These are phyloP conservation scores for Tylopilus sp. DNA, from an alignment of 1,284 basidiomycete species.

Conservation along the genomic window DNA sequence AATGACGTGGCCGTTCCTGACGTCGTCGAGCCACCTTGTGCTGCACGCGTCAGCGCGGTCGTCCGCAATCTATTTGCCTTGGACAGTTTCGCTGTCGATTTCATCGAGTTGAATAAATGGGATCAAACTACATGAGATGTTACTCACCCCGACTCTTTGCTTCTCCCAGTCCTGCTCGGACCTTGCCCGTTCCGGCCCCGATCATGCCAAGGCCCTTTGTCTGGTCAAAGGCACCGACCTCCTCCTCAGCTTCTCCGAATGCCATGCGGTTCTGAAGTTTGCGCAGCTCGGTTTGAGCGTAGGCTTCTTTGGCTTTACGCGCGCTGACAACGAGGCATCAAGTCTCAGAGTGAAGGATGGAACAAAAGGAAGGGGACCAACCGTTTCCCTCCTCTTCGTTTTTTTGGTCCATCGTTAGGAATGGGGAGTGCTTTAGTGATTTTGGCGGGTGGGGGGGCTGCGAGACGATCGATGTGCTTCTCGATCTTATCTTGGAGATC, in stretches of 20 bases:
- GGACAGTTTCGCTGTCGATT: conserved; percentile 82
- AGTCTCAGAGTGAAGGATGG: background rate
- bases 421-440: conserved; percentile 94
- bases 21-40: conserved; percentile 55
- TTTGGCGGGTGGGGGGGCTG: conserved; percentile 93
- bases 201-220: conserved; percentile 98
- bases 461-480: conserved; percentile 86
- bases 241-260: conserved; percentile 95
- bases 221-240: conserved; percentile 95
- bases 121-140: background rate
- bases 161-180: conserved; percentile 83
- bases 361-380: conserved; percentile 32
- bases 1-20: conserved; percentile 90
- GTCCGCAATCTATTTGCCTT: conserved; percentile 92
- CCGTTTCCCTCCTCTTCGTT: conserved; percentile 93
- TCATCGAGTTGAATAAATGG: conserved; percentile 6
- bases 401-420: conserved; percentile 93
- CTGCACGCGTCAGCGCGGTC: conserved; percentile 72
- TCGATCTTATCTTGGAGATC: conserved; percentile 82
- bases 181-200: conserved; percentile 78
- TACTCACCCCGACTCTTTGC: conserved; percentile 79
- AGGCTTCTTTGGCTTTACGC: conserved; percentile 94
- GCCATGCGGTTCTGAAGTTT: conserved; percentile 97
- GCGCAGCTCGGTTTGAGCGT: conserved; percentile 93
- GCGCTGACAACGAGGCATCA: conserved; percentile 52